These are phyloP conservation scores for Leccinum barrowsii DNA, from an alignment of 768 basidiomycete genomes.

Conservation along the genomic window DNA sequence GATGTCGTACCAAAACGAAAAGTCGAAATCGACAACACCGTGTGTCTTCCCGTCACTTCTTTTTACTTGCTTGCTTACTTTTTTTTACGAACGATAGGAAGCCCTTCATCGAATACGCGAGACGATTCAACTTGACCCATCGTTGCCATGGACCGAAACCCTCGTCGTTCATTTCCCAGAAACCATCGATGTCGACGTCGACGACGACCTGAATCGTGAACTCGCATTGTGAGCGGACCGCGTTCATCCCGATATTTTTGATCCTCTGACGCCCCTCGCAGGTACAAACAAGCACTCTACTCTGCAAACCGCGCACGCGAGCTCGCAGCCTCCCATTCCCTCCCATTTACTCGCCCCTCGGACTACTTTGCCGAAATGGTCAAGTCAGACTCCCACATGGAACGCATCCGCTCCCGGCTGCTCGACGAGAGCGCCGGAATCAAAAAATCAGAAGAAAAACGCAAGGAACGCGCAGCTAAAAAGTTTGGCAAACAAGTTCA, in stretches of 20 bases:
- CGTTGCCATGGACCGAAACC: constrained; percentile 83
- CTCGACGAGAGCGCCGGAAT: constrained; percentile 86
- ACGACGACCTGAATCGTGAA: constrained; percentile 92
- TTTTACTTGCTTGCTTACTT: not conserved
- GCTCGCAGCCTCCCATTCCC: constrained; percentile 72
- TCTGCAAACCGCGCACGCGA: constrained; percentile 70
- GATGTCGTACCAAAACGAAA: constrained; percentile 82
- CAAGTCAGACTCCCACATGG: constrained; percentile 97
- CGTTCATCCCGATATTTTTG: not conserved
- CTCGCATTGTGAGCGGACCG: constrained; percentile 75
- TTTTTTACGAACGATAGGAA: constrained; percentile 39
- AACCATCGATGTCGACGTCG: constrained; percentile 68
- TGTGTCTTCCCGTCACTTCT: constrained; percentile 30
- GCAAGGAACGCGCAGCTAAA: constrained; percentile 90
- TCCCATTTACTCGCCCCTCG: constrained; percentile 85
- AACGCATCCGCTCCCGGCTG: constrained; percentile 85
- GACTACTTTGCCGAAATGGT: constrained; percentile 99
- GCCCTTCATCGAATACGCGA: constrained; percentile 81
- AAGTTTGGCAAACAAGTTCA: constrained; percentile 99
- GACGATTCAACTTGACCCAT: constrained; percentile 67
- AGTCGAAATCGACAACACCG: constrained; percentile 66
- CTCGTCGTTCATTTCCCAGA: constrained; percentile 69
- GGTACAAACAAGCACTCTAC: constrained; percentile 94
- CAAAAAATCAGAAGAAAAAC: constrained; percentile 88
- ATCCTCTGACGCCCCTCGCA: constrained; percentile 29